Conservation (phyloP, 2,329 filamentous ascomycete genomes). For the Sordariomycetes sp. region DNA sequence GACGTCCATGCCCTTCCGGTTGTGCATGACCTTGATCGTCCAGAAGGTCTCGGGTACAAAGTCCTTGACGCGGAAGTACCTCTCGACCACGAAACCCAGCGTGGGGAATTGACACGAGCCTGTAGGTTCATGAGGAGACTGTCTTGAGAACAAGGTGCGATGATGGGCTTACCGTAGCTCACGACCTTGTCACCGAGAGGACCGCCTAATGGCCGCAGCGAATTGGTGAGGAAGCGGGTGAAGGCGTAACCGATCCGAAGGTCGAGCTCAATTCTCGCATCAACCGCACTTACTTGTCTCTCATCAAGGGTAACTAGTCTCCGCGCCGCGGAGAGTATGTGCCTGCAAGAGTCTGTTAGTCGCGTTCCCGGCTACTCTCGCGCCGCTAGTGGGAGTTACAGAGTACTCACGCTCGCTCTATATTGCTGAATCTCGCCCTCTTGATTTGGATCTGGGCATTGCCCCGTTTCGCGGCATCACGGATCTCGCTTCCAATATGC, state of each 20-base stretch:
- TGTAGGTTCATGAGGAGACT: constrained; percentile 15
- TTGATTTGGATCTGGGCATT: constrained; percentile 69
- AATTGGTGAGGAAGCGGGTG: constrained; percentile 74
- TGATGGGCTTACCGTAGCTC: constrained; percentile 65
- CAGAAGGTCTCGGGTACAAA: constrained; percentile 91
- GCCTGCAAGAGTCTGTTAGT: constrained; percentile 32
- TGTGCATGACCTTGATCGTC: constrained; percentile 76
- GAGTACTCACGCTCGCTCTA: constrained; percentile 59
- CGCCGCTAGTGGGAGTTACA: constrained; percentile 5
- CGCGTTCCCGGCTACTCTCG: constrained; percentile 2
- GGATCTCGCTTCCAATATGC: constrained; percentile 87
- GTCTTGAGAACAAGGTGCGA: too few relatives aligned
- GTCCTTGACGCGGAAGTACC: constrained; percentile 86
- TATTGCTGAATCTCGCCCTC: constrained; percentile 87
- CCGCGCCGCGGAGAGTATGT: constrained; percentile 73
- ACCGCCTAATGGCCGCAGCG: constrained; percentile 58
- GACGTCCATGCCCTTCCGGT: constrained; percentile 64
- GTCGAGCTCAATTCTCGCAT: constrained; percentile 83
- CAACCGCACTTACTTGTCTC: constrained; percentile 74
- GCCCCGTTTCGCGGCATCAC: constrained; percentile 60
- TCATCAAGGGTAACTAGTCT: constrained; percentile 70
- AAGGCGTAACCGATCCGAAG: constrained; percentile 86
- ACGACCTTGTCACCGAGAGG: constrained; percentile 52
- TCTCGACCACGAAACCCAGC: constrained; percentile 89
- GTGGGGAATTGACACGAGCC: constrained; percentile 95